These are phyloP conservation scores for Przewalskia tangutica DNA, from an alignment of 257 asterid species.

Conservation along the genomic window DNA sequence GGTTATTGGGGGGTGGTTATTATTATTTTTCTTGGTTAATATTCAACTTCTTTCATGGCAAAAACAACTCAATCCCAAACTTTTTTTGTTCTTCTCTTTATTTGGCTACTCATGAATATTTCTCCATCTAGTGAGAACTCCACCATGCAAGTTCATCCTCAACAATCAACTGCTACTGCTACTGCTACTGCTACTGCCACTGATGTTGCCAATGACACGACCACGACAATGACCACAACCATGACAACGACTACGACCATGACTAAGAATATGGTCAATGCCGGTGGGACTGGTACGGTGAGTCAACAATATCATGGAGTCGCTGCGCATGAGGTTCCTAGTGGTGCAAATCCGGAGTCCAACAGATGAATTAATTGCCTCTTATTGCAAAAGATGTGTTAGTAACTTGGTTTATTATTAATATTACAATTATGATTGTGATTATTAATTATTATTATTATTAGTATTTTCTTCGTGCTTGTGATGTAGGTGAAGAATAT, in stretches of 20 bases:
- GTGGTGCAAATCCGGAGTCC: constrained; percentile 87
- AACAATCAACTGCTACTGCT: neutral
- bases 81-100: constrained; percentile 14
- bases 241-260: neutral
- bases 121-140: neutral
- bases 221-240: neutral
- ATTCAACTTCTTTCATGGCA: constrained; percentile 46
- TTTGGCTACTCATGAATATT: constrained; percentile 17
- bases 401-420: neutral
- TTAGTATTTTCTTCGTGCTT: neutral
- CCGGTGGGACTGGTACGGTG: neutral
- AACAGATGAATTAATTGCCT: constrained; percentile 22
- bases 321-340: constrained; percentile 77
- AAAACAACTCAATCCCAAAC: constrained; percentile 15
- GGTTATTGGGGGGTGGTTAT: constrained; percentile 57
- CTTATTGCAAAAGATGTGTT: neutral
- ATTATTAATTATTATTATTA: neutral
- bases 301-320: constrained; percentile 26
- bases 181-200: neutral
- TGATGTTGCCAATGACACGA: neutral
- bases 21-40: constrained; percentile 20
- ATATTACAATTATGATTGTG: neutral
- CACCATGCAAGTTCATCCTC: constrained; percentile 14
- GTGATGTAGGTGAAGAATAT: neutral
- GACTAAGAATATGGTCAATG: neutral